Evolutionary conservation across 208 protist genomes (phyloP).

Genomic region (Crithidia sp.): DNA sequence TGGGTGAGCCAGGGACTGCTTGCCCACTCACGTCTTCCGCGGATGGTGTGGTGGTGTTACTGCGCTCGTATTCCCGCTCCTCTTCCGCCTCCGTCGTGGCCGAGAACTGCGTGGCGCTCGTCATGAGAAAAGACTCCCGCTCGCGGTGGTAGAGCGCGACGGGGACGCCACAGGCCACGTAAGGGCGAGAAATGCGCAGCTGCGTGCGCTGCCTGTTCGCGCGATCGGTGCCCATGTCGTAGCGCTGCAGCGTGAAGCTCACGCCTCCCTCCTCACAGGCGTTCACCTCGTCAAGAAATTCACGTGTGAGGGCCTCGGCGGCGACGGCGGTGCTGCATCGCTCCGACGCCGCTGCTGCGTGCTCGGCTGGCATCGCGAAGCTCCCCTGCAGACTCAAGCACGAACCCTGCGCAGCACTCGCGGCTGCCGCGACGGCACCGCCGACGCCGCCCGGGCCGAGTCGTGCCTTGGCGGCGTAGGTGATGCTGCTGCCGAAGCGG

Average conservation of each 20-base stretch:
- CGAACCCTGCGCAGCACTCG: constrained; percentile 1
- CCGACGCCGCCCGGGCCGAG: constrained; percentile 3
- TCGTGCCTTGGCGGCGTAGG: constrained; percentile 8
- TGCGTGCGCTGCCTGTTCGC: constrained; percentile 58
- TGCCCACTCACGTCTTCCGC: background rate
- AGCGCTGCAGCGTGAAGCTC: constrained; percentile 70
- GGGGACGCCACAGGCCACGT: constrained; percentile 56
- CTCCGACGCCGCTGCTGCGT: constrained; percentile 7
- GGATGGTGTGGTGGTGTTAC: background rate
- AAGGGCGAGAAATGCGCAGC: constrained; percentile 54
- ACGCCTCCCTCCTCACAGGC: constrained; percentile 68
- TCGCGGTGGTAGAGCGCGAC: constrained; percentile 69
- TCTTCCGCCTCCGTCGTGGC: constrained; percentile 18
- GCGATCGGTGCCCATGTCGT: constrained; percentile 64
- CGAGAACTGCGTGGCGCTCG: constrained; percentile 48
- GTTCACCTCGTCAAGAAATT: constrained; percentile 77
- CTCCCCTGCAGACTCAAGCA: constrained; percentile 6
- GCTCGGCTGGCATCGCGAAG: constrained; percentile 22
- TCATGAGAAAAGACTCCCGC: constrained; percentile 64
- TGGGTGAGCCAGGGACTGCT: no score
- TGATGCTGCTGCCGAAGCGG: constrained; percentile 37
- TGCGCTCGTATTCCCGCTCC: constrained; percentile 32
- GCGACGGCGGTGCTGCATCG: constrained; percentile 25
- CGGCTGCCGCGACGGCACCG: background rate
- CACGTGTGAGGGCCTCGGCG: constrained; percentile 37